Evolutionary conservation across 1,284 basidiomycete genomes (phyloP).

Genomic region (Hortiboletus rubellus): DNA sequence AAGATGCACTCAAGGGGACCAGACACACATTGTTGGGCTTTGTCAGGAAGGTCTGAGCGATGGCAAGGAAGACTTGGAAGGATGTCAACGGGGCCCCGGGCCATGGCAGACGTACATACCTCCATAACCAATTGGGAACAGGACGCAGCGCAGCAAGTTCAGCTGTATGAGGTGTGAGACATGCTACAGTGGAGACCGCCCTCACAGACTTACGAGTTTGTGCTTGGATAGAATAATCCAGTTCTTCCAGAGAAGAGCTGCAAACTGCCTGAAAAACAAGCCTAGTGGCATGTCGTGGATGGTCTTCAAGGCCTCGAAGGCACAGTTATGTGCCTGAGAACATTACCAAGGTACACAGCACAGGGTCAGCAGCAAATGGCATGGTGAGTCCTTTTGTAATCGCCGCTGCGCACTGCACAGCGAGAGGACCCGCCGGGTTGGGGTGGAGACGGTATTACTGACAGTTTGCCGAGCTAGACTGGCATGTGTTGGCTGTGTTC

Average conservation of each 20-base stretch:
- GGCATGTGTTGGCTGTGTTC: no score
- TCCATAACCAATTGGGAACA: slow-evolving; percentile 69
- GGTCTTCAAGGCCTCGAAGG: background rate
- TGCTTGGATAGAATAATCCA: slow-evolving; percentile 69
- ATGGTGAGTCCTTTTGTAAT: slow-evolving; percentile 4
- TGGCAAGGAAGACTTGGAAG: slow-evolving; percentile 55
- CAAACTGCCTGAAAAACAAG: slow-evolving; percentile 61
- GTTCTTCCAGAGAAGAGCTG: slow-evolving; percentile 70
- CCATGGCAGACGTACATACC: slow-evolving; percentile 7
- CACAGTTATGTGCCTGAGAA: background rate
- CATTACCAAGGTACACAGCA: background rate
- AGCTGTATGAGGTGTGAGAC: slow-evolving; percentile 40
- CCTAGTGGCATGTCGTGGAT: slow-evolving; percentile 4
- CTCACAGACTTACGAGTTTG: slow-evolving; percentile 50
- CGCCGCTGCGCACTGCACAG: background rate
- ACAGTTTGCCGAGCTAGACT: no score
- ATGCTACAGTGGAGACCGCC: slow-evolving; percentile 1
- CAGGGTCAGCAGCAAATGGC: background rate
- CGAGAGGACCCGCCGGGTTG: no score
- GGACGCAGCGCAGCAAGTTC: slow-evolving; percentile 65
- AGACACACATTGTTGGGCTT: slow-evolving; percentile 44
- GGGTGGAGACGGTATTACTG: no score
- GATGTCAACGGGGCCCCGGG: background rate
- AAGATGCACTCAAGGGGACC: background rate
- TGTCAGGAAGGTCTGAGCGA: slow-evolving; percentile 57